Base-by-base conservation (phyloP, 495 filamentous ascomycete genomes). In the Cairneyella variabilis region DNA sequence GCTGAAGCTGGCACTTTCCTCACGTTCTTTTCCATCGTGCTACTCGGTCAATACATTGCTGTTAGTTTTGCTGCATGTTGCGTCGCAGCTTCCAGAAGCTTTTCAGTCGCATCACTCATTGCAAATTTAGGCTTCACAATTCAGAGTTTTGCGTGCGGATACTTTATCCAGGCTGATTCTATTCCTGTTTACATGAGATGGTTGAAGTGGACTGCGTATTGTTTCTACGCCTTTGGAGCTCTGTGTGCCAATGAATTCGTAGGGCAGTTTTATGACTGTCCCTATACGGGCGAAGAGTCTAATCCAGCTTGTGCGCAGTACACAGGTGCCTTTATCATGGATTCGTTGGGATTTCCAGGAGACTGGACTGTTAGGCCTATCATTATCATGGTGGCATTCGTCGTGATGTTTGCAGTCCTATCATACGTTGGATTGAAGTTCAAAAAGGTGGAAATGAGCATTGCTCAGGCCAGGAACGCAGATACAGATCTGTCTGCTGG, bases 131-230 rank as follows among this genome's bases (percentile, higher is more conserved):
- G 66, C 1, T 89, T 82, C 61, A 90, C 86, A 2, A 18, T 90
- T 23, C 86, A 90, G 66, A 80, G 75, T 9, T 77, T 89, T 75
- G 74, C 80, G 0, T 86, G 84, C 56, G 86, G 86, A 3, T 89
- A 81, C 60, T 89, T 89, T 58, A 78, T 89, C 22, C 85, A 89
- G 56, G 67, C 75, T 10, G 77, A 83, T 32, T 82, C 83, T 27
- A 88, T 90, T 14, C 84, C 86, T 0, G 76, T 89, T 3, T 90
- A 86, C 62, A 76, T 85, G 16, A 70, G 85, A 37, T 90, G 86
- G 86, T 69, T 84, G 7, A 88, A 87, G 64, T 83, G 80, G 66
- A 73, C 71, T 10, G 71, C 77, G 2, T 80, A 77, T 57, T 69
- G 71, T 37, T 88, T 83, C 59, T 90, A 88, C 58, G 76, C 71